Conservation (phyloP, 768 basidiomycete species). For the Lepiota brunneoincarnata region DNA sequence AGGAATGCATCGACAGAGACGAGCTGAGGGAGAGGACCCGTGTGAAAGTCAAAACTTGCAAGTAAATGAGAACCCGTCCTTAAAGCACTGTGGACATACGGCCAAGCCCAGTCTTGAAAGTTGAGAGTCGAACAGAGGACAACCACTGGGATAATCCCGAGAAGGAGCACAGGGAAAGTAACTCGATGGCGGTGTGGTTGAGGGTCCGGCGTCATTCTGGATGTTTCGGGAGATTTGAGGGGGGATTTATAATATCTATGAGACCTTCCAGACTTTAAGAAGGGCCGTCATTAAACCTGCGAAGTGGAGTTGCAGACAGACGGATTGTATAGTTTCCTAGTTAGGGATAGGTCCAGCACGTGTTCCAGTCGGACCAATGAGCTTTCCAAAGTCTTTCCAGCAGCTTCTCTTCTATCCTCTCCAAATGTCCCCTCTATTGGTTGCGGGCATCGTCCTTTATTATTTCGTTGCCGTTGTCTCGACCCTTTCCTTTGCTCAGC, state of each 20-base stretch:
- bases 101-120: no score
- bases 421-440: background rate
- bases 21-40: slow-evolving; percentile 23
- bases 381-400: background rate
- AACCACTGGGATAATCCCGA: no score
- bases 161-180: no score
- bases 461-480: background rate
- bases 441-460: slow-evolving; percentile 4
- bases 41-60: slow-evolving; percentile 22
- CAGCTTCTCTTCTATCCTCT: background rate
- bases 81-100: no score
- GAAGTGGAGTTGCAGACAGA: background rate
- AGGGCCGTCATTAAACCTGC: no score
- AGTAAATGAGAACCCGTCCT: slow-evolving; percentile 31
- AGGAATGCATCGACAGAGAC: slow-evolving; percentile 47
- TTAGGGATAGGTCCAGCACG: background rate
- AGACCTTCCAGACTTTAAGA: no score
- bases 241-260: no score
- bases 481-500: slow-evolving; percentile 18
- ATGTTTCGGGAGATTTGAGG: no score
- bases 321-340: no score
- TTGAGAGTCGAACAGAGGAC: no score
- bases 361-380: background rate
- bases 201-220: no score
- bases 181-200: no score